These are phyloP conservation scores for Salix caprea DNA, from an alignment of 345 rosid species.

Conservation along the genomic window DNA sequence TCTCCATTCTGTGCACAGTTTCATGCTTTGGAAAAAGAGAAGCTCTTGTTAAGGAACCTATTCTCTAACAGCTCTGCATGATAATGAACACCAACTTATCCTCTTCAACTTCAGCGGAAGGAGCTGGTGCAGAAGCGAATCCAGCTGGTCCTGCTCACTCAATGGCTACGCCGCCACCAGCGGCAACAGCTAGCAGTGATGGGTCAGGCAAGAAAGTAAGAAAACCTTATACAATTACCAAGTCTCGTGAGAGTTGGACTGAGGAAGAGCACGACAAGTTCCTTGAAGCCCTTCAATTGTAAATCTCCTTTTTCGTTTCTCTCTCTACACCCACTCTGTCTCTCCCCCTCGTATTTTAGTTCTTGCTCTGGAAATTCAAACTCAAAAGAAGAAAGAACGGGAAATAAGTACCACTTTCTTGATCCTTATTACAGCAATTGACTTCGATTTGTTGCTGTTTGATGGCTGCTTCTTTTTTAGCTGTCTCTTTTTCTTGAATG, in stretches of 20 bases:
- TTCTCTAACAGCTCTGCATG: not conserved
- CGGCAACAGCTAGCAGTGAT: conserved; percentile 20
- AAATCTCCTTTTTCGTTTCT: not conserved
- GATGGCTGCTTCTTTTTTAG: not conserved
- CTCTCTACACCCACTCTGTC: not conserved
- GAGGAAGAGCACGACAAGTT: conserved; percentile 99
- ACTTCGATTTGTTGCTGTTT: not conserved
- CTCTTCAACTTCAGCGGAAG: not conserved
- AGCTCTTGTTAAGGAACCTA: no score
- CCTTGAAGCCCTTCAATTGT: conserved; percentile 97
- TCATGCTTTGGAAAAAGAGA: not conserved
- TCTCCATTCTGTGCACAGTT: not conserved
- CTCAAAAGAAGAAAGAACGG: no score
- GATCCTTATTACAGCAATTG: no score
- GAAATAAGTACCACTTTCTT: no score
- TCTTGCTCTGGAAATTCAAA: no score
- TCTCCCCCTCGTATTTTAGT: no score
- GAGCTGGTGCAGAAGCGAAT: no score
- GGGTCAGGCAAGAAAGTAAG: conserved; percentile 69
- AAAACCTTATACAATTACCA: conserved; percentile 97
- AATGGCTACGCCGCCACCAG: conserved; percentile 23
- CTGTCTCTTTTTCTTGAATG: no score
- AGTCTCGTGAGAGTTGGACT: conserved; percentile 97
- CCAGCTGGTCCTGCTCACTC: not conserved
- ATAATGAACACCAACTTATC: conserved; percentile 39